A percentile compares a stretch with the other conserved stretches of the same genome.
These are phyloP conservation scores for Neurospora sp. DNA, from an alignment of 495 filamentous ascomycete species.

Conservation along the genomic window DNA sequence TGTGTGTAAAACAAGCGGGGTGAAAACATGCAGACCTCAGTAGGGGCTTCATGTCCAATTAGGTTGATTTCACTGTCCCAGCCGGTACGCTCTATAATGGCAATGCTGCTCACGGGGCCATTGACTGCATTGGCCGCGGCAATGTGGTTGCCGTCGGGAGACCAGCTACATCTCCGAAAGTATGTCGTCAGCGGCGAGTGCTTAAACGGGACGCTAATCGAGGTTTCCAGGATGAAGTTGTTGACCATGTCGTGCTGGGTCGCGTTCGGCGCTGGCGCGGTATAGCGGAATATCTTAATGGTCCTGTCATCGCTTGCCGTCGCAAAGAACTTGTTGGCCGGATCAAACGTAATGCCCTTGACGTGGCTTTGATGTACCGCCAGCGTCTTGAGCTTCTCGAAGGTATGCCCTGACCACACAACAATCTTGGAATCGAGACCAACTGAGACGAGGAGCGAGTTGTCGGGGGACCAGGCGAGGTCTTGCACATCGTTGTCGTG, in stretches of 20 bases:
- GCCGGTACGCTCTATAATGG: conserved; percentile 80
- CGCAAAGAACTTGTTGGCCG: conserved; percentile 98
- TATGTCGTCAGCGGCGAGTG: conserved; percentile 92
- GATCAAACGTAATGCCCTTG: conserved; percentile 97
- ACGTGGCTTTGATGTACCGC: conserved; percentile 91
- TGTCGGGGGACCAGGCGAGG: conserved; percentile 93
- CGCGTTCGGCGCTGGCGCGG: conserved; percentile 80
- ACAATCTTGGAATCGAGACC: conserved; percentile 97
- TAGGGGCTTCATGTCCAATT: conserved; percentile 92
- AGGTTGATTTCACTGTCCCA: conserved; percentile 98
- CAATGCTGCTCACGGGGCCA: conserved; percentile 91
- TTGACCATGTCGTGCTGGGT: conserved; percentile 87
- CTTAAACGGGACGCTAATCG: conserved; percentile 72
- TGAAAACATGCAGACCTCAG: conserved; percentile 95
- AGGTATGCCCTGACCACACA: conserved; percentile 94
- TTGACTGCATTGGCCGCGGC: conserved; percentile 95
- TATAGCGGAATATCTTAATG: conserved; percentile 95
- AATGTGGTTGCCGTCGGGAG: conserved; percentile 92
- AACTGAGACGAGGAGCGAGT: conserved; percentile 89
- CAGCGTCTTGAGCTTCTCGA: conserved; percentile 92
- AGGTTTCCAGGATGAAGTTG: conserved; percentile 87
- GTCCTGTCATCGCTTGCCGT: conserved; percentile 94
- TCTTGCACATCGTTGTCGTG: conserved; percentile 99
- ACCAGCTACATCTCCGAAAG: conserved; percentile 94
- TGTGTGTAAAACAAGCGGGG: conserved; percentile 75